A percentile compares a stretch with the other conserved stretches of the same genome.
Evolutionary conservation across 2,329 filamentous ascomycete species (phyloP).

Genomic region (Arthrobotrys iridis): DNA sequence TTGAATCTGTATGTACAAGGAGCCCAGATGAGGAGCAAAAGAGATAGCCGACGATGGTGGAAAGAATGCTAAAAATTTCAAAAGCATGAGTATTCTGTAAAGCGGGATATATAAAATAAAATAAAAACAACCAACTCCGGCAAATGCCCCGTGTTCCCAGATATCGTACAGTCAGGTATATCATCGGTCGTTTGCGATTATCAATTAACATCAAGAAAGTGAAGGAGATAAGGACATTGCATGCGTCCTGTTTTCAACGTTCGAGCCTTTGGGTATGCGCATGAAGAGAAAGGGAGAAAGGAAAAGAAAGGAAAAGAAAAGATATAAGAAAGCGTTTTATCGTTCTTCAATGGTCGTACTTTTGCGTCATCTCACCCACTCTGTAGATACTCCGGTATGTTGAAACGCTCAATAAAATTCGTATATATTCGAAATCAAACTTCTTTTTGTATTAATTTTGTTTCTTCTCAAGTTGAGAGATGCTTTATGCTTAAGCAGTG

Average conservation of each 20-base stretch:
- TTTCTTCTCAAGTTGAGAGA: neutral
- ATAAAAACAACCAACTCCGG: constrained; percentile 19
- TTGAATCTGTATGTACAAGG: neutral
- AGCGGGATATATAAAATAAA: constrained; percentile 18
- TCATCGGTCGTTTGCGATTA: constrained; percentile 23
- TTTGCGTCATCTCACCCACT: constrained; percentile 7
- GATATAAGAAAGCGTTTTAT: constrained; percentile 19
- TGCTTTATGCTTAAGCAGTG: constrained; percentile 46
- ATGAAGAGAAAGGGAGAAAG: neutral
- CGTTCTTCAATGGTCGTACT: constrained; percentile 13
- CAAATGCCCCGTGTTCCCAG: constrained; percentile 15
- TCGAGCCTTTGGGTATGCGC: constrained; percentile 10
- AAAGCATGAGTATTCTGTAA: neutral
- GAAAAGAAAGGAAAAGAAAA: neutral
- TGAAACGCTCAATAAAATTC: neutral
- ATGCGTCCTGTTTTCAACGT: neutral
- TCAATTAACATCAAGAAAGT: constrained; percentile 11
- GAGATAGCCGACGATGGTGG: neutral
- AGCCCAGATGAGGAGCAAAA: neutral
- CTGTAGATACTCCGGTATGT: constrained; percentile 7
- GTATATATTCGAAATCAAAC: constrained; percentile 1
- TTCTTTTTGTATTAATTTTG: neutral
- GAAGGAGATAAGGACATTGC: constrained; percentile 9
- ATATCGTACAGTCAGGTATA: constrained; percentile 17
- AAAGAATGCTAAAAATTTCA: neutral